Evolutionary conservation across 352 stramenopile genomes (phyloP).

Genomic region (Pelagophyceae sp.): DNA sequence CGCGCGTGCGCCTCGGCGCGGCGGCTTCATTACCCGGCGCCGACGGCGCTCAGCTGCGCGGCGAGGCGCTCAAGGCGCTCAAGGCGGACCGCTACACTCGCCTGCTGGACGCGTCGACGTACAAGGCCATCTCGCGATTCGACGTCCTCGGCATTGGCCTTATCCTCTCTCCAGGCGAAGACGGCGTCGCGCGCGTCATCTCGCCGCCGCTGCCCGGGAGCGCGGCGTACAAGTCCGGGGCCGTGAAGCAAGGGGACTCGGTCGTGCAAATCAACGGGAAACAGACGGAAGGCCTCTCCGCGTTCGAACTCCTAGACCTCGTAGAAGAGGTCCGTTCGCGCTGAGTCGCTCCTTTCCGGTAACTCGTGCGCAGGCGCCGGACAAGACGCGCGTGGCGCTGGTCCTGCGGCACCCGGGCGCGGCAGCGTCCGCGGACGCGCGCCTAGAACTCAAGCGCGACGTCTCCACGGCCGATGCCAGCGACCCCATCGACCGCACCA

Average conservation of each 20-base stretch:
- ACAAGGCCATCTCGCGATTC: not conserved
- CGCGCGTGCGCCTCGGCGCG: not conserved
- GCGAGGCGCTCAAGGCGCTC: constrained; percentile 11
- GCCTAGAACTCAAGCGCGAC: not conserved
- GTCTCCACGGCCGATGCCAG: not conserved
- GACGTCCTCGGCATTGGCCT: constrained; percentile 15
- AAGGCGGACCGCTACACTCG: constrained; percentile 9
- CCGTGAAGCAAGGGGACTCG: not conserved
- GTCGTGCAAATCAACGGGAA: constrained; percentile 7
- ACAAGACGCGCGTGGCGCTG: not conserved
- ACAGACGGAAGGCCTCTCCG: not conserved
- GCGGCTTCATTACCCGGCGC: not conserved
- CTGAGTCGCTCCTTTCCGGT: too few relatives aligned
- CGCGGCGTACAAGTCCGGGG: not conserved
- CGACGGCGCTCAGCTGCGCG: not conserved
- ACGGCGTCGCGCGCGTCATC: not conserved
- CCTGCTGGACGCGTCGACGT: not conserved
- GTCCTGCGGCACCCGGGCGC: too few relatives aligned
- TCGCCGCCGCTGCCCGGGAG: not conserved
- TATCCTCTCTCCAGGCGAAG: constrained; percentile 5
- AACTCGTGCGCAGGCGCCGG: too few relatives aligned
- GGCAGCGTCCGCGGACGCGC: too few relatives aligned
- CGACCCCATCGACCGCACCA: not conserved
- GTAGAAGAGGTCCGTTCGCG: not conserved
- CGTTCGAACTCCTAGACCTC: constrained; percentile 14